Percentiles rank a stretch among this genome's conserved stretches.
Conservation (phyloP, 306 rosid species). For the Cucurbita maxima region DNA sequence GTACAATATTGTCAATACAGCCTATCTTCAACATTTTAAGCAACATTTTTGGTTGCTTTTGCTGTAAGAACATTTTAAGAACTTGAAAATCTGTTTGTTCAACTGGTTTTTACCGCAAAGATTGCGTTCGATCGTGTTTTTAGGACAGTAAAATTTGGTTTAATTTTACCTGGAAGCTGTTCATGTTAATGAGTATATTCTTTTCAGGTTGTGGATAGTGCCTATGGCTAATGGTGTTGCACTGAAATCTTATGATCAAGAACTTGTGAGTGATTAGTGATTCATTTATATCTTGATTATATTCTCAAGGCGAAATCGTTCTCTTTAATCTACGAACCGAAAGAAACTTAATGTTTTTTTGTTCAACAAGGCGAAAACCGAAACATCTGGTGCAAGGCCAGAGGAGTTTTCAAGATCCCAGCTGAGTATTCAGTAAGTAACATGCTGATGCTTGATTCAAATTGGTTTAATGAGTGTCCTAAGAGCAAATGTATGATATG, state of each 20-base stretch:
- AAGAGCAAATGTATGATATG: neutral
- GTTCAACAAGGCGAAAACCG: conserved; percentile 19
- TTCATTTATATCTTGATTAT: neutral
- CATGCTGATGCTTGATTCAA: conserved; percentile 9
- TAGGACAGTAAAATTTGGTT: neutral
- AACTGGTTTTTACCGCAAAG: neutral
- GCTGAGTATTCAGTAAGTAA: conserved; percentile 33
- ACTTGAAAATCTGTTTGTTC: neutral
- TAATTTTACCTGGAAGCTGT: too few species aligned
- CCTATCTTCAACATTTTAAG: neutral
- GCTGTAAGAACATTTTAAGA: neutral
- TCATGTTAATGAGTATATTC: neutral
- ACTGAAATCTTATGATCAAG: conserved; percentile 18
- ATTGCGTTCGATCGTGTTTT: neutral
- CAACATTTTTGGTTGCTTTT: neutral
- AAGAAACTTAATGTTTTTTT: neutral
- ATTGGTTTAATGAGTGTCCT: neutral
- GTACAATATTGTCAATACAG: conserved; percentile 26
- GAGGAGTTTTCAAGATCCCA: conserved; percentile 27
- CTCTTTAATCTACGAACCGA: neutral
- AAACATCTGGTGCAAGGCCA: conserved; percentile 24
- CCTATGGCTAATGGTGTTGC: conserved; percentile 34
- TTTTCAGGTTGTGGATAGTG: conserved; percentile 56
- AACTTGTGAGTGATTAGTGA: conserved; percentile 48
- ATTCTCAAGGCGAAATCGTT: neutral